Percentiles rank a stretch among this genome's conserved stretches.
Conservation (phyloP, 768 basidiomycete genomes). For the Artomyces pyxidatus region DNA sequence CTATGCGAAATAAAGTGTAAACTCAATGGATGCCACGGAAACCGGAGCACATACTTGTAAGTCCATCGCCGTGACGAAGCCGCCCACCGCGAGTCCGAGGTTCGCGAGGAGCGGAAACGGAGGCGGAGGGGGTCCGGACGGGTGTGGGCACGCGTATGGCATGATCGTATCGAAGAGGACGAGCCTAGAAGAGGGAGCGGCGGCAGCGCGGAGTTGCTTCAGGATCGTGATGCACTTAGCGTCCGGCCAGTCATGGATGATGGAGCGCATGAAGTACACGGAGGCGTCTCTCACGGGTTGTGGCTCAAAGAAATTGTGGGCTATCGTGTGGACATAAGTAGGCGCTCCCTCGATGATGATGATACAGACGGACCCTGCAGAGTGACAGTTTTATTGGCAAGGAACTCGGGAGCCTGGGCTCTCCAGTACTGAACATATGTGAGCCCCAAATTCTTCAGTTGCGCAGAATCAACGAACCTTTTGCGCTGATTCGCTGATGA, state of each 20-base stretch:
- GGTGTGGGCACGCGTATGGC: slow-evolving; percentile 8
- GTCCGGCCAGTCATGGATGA: slow-evolving; percentile 23
- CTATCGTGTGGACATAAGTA: background rate
- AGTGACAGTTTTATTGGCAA: background rate
- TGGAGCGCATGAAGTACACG: slow-evolving; percentile 17
- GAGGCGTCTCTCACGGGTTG: slow-evolving; percentile 18
- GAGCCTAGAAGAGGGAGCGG: slow-evolving; percentile 15
- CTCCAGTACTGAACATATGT: slow-evolving; percentile 3
- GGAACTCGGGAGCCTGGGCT: background rate
- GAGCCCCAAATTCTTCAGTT: background rate
- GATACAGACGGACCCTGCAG: slow-evolving; percentile 3
- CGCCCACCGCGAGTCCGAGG: background rate
- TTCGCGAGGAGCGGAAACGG: slow-evolving; percentile 9
- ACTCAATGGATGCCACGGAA: background rate
- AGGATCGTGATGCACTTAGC: slow-evolving; percentile 11
- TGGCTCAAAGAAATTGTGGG: slow-evolving; percentile 8
- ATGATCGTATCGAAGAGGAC: slow-evolving; percentile 18
- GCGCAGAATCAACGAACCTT: background rate
- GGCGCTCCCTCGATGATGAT: background rate
- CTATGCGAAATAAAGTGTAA: slow-evolving; percentile 8
- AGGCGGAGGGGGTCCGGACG: background rate
- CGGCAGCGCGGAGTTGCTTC: slow-evolving; percentile 15
- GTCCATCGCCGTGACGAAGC: slow-evolving; percentile 1
- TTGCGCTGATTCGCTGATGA: slow-evolving; percentile 2
- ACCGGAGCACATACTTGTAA: background rate